Percentiles rank a stretch among this genome's conserved stretches.
These are phyloP conservation scores for Allodekkera sacchari DNA, from an alignment of 805 yeast species.

Conservation along the genomic window DNA sequence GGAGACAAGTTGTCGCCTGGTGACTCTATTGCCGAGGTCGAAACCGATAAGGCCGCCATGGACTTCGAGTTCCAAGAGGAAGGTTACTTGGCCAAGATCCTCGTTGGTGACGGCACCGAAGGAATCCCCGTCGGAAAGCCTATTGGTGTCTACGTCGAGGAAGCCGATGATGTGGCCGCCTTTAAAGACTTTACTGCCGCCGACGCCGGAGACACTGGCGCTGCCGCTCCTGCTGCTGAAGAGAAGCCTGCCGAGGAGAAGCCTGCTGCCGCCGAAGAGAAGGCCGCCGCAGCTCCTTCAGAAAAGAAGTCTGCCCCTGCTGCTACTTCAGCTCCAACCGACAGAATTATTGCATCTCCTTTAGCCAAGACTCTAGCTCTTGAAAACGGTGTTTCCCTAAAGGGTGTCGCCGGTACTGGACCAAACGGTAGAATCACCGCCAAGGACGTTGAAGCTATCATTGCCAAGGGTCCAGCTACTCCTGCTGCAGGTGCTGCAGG, in stretches of 20 bases:
- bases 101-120: constrained; percentile 76
- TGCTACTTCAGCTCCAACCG: constrained; percentile 33
- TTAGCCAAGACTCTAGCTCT: constrained; percentile 88
- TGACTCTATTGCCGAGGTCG: constrained; percentile 92
- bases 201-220: constrained; percentile 56
- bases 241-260: constrained; percentile 22
- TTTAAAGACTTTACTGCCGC: constrained; percentile 78
- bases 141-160: constrained; percentile 93
- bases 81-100: constrained; percentile 81
- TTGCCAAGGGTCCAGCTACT: constrained; percentile 34
- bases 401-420: constrained; percentile 83
- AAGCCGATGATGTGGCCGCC: constrained; percentile 74
- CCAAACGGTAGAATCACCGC: constrained; percentile 93
- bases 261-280: constrained; percentile 23
- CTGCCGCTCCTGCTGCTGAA: constrained; percentile 36
- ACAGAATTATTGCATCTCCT: constrained; percentile 89
- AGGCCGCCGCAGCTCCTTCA: constrained; percentile 24
- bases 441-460: constrained; percentile 67
- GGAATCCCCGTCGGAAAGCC: constrained; percentile 94
- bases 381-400: constrained; percentile 83
- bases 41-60: constrained; percentile 97
- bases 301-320: constrained; percentile 17
- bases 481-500: constrained; percentile 36
- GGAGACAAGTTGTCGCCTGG: constrained; percentile 90
- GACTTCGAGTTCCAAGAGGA: constrained; percentile 98